Percentiles rank a stretch among this genome's conserved stretches.
These are phyloP conservation scores for Cyclospora cayetanensis DNA, from an alignment of 169 alveolate species.

Conservation along the genomic window DNA sequence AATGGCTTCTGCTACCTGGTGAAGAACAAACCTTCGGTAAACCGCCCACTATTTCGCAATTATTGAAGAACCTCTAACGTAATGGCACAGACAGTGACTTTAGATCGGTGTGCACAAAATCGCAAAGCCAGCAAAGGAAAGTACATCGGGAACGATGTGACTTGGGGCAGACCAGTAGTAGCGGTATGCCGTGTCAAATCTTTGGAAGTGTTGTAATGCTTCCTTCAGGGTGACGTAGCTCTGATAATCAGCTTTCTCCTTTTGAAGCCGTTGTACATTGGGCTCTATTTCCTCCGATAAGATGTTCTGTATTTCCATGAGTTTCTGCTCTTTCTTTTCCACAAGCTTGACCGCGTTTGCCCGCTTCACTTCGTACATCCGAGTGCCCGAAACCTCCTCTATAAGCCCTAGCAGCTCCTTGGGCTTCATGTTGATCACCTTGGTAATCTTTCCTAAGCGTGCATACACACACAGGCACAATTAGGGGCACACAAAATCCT, in stretches of 20 bases:
- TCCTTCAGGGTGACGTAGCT: slow-evolving; percentile 40
- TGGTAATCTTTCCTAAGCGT: slow-evolving; percentile 92
- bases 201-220: slow-evolving; percentile 35
- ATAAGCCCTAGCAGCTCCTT: slow-evolving; percentile 94
- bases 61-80: too few relatives aligned
- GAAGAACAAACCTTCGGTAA: too few relatives aligned
- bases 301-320: slow-evolving; percentile 77
- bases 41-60: too few relatives aligned
- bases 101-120: too few relatives aligned
- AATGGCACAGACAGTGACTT: too few relatives aligned
- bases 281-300: slow-evolving; percentile 81
- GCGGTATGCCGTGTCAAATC: slow-evolving; percentile 64
- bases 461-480: too few relatives aligned
- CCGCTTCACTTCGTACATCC: slow-evolving; percentile 95
- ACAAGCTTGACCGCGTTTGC: slow-evolving; percentile 92
- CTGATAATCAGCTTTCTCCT: slow-evolving; percentile 75
- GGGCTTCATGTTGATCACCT: slow-evolving; percentile 99
- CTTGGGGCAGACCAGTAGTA: slow-evolving; percentile 23
- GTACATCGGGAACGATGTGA: too few relatives aligned
- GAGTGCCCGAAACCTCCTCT: slow-evolving; percentile 99
- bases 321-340: slow-evolving; percentile 87
- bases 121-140: too few relatives aligned
- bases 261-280: slow-evolving; percentile 78
- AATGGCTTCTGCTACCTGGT: too few relatives aligned
- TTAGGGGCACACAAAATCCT: too few relatives aligned